These are phyloP conservation scores for Rhynchospora pubera DNA, from an alignment of 176 grass and related monocot genomes.

Conservation along the genomic window DNA sequence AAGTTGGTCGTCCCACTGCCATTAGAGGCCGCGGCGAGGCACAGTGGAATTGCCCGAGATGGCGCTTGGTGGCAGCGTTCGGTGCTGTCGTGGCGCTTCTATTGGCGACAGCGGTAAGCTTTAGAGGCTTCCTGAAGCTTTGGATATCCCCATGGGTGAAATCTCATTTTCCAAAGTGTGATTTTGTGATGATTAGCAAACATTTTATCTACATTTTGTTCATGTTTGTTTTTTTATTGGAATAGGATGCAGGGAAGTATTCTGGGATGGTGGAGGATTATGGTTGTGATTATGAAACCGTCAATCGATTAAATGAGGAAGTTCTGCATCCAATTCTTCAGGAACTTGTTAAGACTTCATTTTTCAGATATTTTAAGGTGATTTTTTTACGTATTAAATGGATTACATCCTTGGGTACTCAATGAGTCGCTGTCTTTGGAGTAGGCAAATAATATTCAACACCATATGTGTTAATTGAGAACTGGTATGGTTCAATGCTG, in stretches of 20 bases:
- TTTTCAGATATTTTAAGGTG: constrained; percentile 99
- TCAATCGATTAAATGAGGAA: constrained; percentile 60
- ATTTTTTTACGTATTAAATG: background rate
- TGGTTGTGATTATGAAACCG: constrained; percentile 83
- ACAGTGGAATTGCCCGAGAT: constrained; percentile 3
- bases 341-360: constrained; percentile 66
- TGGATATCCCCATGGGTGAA: constrained; percentile 32
- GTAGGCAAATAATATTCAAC: background rate
- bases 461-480: background rate
- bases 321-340: constrained; percentile 72
- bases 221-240: background rate
- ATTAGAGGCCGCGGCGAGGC: background rate
- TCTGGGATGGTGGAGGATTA: constrained; percentile 88
- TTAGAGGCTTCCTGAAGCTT: constrained; percentile 34
- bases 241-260: constrained; percentile 53
- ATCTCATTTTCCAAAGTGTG: background rate
- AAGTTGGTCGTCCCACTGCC: too few relatives aligned
- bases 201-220: background rate
- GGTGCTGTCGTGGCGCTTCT: constrained; percentile 45
- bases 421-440: background rate
- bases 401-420: background rate
- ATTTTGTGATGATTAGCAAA: background rate
- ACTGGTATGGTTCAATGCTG: background rate
- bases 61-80: constrained; percentile 17
- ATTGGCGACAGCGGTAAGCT: constrained; percentile 48